phyloP scores from a whole-genome alignment of 2,329 filamentous ascomycete genomes.

The Dactylellina sp. region DNA sequence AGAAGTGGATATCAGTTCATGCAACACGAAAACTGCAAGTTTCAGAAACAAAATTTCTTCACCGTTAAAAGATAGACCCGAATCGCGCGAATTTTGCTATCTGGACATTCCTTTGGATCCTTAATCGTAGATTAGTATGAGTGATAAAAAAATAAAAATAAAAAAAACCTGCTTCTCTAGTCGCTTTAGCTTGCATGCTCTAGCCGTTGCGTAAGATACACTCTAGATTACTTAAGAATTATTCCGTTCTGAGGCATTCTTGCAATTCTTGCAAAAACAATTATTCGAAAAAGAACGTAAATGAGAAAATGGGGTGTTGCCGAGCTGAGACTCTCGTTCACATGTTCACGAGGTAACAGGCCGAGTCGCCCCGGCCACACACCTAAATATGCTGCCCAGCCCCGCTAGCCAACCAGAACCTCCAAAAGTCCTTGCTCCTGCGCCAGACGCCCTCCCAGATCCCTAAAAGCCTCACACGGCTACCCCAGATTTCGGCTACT shows the following conservation, averaged over 20 bases:
- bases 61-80: conserved; percentile 23
- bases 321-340: conserved; percentile 54
- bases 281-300: conserved; percentile 54
- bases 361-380: conserved; percentile 43
- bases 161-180: conserved; percentile 39
- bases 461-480: conserved; percentile 54
- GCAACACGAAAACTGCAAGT: conserved; percentile 55
- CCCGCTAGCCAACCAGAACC: conserved; percentile 41
- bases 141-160: conserved; percentile 36
- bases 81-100: conserved; percentile 56
- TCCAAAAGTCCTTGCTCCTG: conserved; percentile 16
- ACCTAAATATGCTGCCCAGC: conserved; percentile 32
- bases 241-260: conserved; percentile 40
- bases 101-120: conserved; percentile 33
- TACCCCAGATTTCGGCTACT: conserved; percentile 57
- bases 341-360: conserved; percentile 52
- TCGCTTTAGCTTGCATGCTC: conserved; percentile 18
- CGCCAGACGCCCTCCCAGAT: conserved; percentile 18
- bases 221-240: conserved; percentile 48
- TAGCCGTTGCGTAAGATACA: conserved; percentile 44
- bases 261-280: conserved; percentile 54
- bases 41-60: conserved; percentile 38
- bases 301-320: conserved; percentile 40
- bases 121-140: conserved; percentile 22
- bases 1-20: conserved; percentile 47